These are phyloP conservation scores for Aspergillus caelatus DNA, from an alignment of 2,329 filamentous ascomycete species.

Conservation along the genomic window DNA sequence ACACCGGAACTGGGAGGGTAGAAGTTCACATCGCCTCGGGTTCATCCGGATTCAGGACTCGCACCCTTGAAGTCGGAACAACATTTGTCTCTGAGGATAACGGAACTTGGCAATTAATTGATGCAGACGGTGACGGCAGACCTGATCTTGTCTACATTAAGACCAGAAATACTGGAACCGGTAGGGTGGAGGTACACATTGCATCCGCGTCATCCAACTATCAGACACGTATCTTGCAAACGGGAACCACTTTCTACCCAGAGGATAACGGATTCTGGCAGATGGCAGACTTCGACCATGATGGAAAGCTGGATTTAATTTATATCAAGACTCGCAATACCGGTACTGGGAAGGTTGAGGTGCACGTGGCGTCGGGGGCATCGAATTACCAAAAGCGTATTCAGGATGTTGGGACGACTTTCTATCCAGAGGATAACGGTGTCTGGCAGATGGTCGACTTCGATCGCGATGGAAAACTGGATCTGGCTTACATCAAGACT, in stretches of 20 bases:
- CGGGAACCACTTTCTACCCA: conserved; percentile 60
- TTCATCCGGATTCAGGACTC: conserved; percentile 1
- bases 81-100: conserved; percentile 7
- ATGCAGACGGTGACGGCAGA: not conserved
- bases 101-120: conserved; percentile 8
- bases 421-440: conserved; percentile 25
- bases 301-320: conserved; percentile 16
- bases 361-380: conserved; percentile 17
- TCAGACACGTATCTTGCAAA: conserved; percentile 63
- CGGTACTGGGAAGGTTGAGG: conserved; percentile 17
- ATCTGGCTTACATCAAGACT: conserved; percentile 20
- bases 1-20: conserved; percentile 16
- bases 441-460: conserved; percentile 20
- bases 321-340: conserved; percentile 21
- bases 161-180: conserved; percentile 19
- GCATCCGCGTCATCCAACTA: conserved; percentile 16
- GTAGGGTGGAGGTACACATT: conserved; percentile 20
- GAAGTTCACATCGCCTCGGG: conserved; percentile 15
- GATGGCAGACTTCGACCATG: conserved; percentile 15
- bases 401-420: conserved; percentile 67
- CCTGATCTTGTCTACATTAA: conserved; percentile 19
- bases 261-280: conserved; percentile 18
- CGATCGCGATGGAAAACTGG: conserved; percentile 15
- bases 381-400: conserved; percentile 53
- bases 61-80: conserved; percentile 7